Base-by-base conservation (phyloP, 352 stramenopile species). In the Lagenidium giganteum region DNA sequence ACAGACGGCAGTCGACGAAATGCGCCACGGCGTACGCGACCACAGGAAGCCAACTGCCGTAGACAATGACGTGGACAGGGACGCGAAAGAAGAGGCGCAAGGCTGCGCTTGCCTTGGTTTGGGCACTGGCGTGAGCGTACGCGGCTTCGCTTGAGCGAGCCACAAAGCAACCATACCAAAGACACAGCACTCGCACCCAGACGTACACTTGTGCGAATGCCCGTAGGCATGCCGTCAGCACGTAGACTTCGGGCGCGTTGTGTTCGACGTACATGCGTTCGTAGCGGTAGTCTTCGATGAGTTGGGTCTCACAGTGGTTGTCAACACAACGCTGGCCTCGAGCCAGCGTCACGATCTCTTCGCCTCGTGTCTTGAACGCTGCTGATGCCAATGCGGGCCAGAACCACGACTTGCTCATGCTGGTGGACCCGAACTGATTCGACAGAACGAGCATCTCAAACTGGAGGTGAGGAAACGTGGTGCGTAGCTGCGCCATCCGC, bases 251-350 rank as follows among this genome's bases (percentile, higher is more conserved):
- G 5, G 42, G 34, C 1, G 23, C 30, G 20, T 58, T 33, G 3
- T 20, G 50, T 3, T 25, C 18, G 5, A 54, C 21, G 16, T 22
- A 29, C 4, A 25, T 47, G 4, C 55, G 14, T 46, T 64, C 55
- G 43, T 64, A 64, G 7, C 55, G 42, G 20, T 60, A 64, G 23
- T 64, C 55, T 18, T 64, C 43, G 2, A 64, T 11, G 25, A 60
- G 42, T 1, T 48, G 30, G 0, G 50, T 57, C 6, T 34, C 26
- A 21, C 55, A 60, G 13, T 30, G 5, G 5, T 3, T 8, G 9
- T 36, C 28, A n/a, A n/a, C 4, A 26, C 50, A 64, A 4, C 17
- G 18, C 0, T 32, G 30, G 0, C 42, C 49, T 2, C 55, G 42
- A 23, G 50, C 56, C 16, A 37, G 35, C 9, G 47, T 57, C 3